Base-by-base conservation (phyloP, 2,329 filamentous ascomycete genomes). In the Cladobotryum protrusum region DNA sequence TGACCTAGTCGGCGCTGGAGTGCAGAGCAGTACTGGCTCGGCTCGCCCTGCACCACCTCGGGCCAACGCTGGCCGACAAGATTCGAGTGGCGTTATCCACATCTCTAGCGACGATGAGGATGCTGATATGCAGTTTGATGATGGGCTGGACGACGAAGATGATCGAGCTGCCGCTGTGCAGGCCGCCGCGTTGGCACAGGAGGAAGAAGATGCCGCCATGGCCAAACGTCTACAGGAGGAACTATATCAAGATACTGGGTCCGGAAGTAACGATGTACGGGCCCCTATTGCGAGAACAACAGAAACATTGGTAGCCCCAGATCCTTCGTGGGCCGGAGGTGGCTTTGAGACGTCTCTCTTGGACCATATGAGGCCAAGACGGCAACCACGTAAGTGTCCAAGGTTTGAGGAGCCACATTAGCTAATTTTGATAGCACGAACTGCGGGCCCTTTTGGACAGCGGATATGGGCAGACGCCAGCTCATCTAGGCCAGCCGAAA, bases 181-280 rank as follows among this genome's bases (percentile, higher is more conserved):
- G 18, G 71, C 67, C 1, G 69, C 63, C 4, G 63, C 63, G 2
- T 69, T 76, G 36, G 81, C 78, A 14, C 74, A 83, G 47, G 81
- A 87, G 57, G 91, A 96, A 56, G 90, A 96, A 61, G 93, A 99
- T 62, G 91, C 89, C 47, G 91, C 88, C 40, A 92, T 97, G 83
- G 93, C 93, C 6, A 82, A 91, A 66, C 82, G 88, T 50, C 68
- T 99, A 52, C 93, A 99, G 66, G 87, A 99, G 62, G 90, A 99
- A 68, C 79, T 96, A 63, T 97, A 96, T 60, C 78, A 79, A 47
- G 78, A 71, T 56, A 62, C 64, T 36, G 72, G 70, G 13, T 71
- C 70, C 36, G 72, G 65, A 18, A 67, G 66, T 19, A 84, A 84
- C 58, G 85, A 76, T 42, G 85, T 99, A 48, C 79, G 93, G 61